Conservation (phyloP, 176 grass and related monocot species). For the Cocos nucifera region DNA sequence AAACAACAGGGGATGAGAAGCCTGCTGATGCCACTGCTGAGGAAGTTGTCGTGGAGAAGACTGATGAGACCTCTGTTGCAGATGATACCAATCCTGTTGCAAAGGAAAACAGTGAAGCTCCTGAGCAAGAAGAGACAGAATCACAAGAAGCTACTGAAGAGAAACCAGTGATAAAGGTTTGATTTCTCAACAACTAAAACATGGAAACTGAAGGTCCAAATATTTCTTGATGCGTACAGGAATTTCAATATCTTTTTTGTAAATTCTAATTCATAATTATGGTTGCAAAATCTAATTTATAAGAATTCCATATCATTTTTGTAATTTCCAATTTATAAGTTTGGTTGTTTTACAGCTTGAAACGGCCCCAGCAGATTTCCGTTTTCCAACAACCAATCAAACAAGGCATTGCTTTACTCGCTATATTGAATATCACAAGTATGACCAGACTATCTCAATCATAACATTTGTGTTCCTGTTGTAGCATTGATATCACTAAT, state of each 20-base stretch:
- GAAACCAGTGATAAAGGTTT: constrained; percentile 60
- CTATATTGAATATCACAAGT: constrained; percentile 91
- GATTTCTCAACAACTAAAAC: background rate
- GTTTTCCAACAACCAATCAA: constrained; percentile 87
- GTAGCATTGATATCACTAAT: background rate
- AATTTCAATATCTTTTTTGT: too few species aligned
- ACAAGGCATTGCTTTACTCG: constrained; percentile 85
- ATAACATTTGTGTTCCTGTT: too few species aligned
- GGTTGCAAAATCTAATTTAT: too few species aligned
- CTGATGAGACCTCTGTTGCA: constrained; percentile 18
- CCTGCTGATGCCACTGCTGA: constrained; percentile 10
- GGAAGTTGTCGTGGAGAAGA: constrained; percentile 2
- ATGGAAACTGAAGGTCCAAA: too few species aligned
- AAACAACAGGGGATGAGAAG: constrained; percentile 33
- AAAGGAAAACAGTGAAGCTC: constrained; percentile 30
- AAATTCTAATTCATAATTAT: too few species aligned
- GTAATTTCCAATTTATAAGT: background rate
- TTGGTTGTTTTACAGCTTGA: constrained; percentile 42
- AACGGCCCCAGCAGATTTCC: constrained; percentile 80
- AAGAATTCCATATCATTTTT: too few species aligned
- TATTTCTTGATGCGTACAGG: too few species aligned
- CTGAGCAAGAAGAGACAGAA: constrained; percentile 15
- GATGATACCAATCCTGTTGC: constrained; percentile 24
- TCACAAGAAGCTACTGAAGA: constrained; percentile 29
- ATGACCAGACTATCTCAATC: constrained; percentile 1